A percentile compares a stretch with the other conserved stretches of the same genome.
These are phyloP conservation scores for Lasiodiplodia theobromae DNA, from an alignment of 2,329 filamentous ascomycete species.

Conservation along the genomic window DNA sequence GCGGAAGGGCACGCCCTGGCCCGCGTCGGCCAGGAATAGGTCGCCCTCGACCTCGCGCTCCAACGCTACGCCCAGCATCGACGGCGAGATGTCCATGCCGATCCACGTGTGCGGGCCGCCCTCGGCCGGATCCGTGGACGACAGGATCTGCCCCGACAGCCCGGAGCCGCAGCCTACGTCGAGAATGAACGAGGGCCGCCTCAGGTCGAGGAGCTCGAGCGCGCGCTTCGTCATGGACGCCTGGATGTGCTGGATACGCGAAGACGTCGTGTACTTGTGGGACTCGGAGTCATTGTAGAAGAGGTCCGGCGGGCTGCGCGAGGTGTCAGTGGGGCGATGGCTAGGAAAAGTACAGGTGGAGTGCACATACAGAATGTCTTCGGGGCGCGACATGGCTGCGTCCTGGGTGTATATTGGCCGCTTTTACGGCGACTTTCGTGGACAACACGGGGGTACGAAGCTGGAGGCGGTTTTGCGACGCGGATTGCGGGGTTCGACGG, in stretches of 20 bases:
- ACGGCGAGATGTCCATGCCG: conserved; percentile 93
- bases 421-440: background rate
- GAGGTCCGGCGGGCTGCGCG: conserved; percentile 82
- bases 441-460: too few species aligned
- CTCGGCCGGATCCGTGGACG: conserved; percentile 70
- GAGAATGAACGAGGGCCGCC: conserved; percentile 83
- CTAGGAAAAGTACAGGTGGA: background rate
- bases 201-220: conserved; percentile 86
- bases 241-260: conserved; percentile 94
- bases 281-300: conserved; percentile 97
- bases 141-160: conserved; percentile 91
- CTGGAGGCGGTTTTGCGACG: too few species aligned
- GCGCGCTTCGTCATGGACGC: conserved; percentile 93
- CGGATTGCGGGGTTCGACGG: background rate
- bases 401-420: background rate
- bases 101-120: conserved; percentile 93
- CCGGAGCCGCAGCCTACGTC: conserved; percentile 97
- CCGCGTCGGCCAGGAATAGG: conserved; percentile 91
- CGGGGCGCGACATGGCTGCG: conserved; percentile 84
- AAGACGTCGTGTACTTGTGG: conserved; percentile 95
- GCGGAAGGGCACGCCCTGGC: conserved; percentile 93
- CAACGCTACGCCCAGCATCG: conserved; percentile 96
- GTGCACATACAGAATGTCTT: conserved; percentile 81
- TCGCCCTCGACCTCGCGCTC: conserved; percentile 93
- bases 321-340: conserved; percentile 36